Conservation (phyloP, 2,329 filamentous ascomycete genomes). For the Aschersonia sp. region DNA sequence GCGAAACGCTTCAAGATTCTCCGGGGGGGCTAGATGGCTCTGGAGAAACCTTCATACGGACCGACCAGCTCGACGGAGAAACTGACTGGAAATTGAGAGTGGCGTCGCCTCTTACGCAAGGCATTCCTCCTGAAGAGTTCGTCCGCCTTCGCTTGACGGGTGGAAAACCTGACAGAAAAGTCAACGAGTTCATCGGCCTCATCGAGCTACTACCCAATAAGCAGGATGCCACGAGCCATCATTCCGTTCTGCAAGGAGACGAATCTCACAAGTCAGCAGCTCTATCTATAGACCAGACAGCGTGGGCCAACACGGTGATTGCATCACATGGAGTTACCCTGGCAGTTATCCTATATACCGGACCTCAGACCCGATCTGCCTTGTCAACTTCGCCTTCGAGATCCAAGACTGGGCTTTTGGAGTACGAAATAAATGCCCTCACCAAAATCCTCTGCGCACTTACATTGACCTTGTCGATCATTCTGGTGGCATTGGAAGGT, state of each 20-base stretch:
- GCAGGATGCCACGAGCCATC: slow-evolving; percentile 30
- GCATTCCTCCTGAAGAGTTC: slow-evolving; percentile 59
- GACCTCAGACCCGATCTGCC: slow-evolving; percentile 83
- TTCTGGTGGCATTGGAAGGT: slow-evolving; percentile 77
- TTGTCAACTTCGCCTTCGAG: slow-evolving; percentile 83
- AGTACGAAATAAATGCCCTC: slow-evolving; percentile 92
- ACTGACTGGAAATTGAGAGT: slow-evolving; percentile 96
- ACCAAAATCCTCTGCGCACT: slow-evolving; percentile 91
- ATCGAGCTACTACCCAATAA: slow-evolving; percentile 55
- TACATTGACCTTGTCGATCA: slow-evolving; percentile 71
- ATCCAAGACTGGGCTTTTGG: slow-evolving; percentile 85
- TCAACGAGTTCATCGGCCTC: slow-evolving; percentile 91
- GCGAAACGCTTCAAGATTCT: slow-evolving; percentile 11
- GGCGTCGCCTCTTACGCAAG: slow-evolving; percentile 74
- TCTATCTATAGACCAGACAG: slow-evolving; percentile 89
- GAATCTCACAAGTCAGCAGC: slow-evolving; percentile 45
- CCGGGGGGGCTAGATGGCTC: slow-evolving; percentile 25
- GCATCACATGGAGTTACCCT: slow-evolving; percentile 83
- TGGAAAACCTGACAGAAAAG: slow-evolving; percentile 81
- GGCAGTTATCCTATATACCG: slow-evolving; percentile 88
- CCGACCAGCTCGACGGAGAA: slow-evolving; percentile 93
- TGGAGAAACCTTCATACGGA: slow-evolving; percentile 92
- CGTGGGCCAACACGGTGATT: slow-evolving; percentile 96
- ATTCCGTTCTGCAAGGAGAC: slow-evolving; percentile 17
- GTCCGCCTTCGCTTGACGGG: slow-evolving; percentile 58